Percentiles rank a stretch among this genome's conserved stretches.
Evolutionary conservation across 768 basidiomycete genomes (phyloP).

Genomic region (Terana coerulea): DNA sequence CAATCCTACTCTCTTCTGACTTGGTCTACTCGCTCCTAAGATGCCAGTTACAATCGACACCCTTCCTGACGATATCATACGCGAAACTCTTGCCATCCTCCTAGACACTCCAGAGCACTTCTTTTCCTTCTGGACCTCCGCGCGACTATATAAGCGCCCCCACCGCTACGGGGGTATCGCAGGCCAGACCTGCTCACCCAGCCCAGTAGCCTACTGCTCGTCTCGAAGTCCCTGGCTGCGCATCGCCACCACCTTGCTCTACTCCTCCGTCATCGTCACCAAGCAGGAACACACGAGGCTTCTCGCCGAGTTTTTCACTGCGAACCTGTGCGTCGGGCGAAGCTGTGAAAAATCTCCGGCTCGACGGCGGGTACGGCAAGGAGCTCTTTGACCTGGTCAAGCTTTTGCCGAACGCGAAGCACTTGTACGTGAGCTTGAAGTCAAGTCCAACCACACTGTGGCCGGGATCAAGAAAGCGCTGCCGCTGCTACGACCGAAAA

Average conservation of each 20-base stretch:
- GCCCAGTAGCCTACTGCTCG: background rate
- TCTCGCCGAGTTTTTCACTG: background rate
- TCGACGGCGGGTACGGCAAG: background rate
- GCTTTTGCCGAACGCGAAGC: background rate
- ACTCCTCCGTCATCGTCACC: background rate
- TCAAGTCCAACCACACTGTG: background rate
- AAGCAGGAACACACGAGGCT: background rate
- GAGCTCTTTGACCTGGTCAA: background rate
- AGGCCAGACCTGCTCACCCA: no score
- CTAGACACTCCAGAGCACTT: background rate
- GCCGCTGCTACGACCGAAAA: no score
- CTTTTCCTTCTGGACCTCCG: background rate
- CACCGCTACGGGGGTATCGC: background rate
- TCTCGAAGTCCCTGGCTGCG: slow-evolving; percentile 5
- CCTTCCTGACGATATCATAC: background rate
- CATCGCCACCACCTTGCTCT: background rate
- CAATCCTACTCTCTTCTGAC: no score
- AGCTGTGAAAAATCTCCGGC: background rate
- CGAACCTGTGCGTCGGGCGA: background rate
- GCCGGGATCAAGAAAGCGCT: background rate
- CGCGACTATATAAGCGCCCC: background rate
- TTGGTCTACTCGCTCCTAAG: no score
- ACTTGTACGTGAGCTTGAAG: background rate
- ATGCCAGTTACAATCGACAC: no score
- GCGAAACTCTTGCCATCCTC: background rate